Conservation (phyloP, 306 rosid genomes). For the Parietaria judaica region DNA sequence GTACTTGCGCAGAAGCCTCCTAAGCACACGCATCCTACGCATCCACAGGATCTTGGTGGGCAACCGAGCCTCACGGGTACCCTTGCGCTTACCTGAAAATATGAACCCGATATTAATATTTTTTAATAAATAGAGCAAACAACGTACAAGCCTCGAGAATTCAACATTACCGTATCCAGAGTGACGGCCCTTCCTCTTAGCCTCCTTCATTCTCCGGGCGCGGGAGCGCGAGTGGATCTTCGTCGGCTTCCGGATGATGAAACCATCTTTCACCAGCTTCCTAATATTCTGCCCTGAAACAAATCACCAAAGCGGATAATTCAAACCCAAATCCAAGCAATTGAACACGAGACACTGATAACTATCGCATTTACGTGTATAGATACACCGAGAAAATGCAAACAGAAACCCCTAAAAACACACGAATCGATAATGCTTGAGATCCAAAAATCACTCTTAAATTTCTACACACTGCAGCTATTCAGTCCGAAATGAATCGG, state of each 20-base stretch:
- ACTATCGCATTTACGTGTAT: too few relatives aligned
- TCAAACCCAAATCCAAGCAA: not conserved
- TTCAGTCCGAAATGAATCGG: not conserved
- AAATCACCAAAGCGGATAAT: too few relatives aligned
- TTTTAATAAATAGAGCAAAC: too few relatives aligned
- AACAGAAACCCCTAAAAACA: not conserved
- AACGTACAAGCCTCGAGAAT: too few relatives aligned
- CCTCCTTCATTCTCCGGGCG: constrained; percentile 86
- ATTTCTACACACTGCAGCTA: too few relatives aligned
- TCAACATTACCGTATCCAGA: constrained; percentile 70
- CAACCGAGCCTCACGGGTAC: constrained; percentile 56
- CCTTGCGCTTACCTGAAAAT: constrained; percentile 49
- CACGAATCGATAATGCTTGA: not conserved
- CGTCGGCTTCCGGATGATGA: constrained; percentile 85
- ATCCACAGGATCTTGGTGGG: constrained; percentile 54
- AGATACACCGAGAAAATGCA: not conserved
- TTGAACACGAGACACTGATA: not conserved
- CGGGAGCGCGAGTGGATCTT: constrained; percentile 96
- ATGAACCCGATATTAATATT: too few relatives aligned
- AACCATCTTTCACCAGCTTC: constrained; percentile 96
- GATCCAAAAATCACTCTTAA: not conserved
- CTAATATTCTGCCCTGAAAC: constrained; percentile 77
- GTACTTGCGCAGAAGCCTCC: constrained; percentile 46
- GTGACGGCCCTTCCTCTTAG: constrained; percentile 96
- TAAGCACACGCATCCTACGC: constrained; percentile 45